A percentile compares a stretch with the other conserved stretches of the same genome.
Evolutionary conservation across 2,329 filamentous ascomycete species (phyloP).

Genomic region (Aspergillus transmontanensis): DNA sequence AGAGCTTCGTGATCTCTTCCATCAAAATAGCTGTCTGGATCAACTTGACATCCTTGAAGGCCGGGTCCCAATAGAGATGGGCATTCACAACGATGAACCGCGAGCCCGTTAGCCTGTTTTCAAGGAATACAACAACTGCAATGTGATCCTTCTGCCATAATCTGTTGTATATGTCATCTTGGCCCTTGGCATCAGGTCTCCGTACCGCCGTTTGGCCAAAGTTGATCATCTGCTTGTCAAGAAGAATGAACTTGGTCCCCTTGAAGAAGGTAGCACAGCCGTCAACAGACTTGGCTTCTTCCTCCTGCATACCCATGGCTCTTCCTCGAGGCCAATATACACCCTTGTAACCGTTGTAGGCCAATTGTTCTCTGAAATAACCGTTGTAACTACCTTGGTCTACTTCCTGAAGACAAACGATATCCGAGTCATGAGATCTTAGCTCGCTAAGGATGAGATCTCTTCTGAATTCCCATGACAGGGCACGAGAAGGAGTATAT

Average conservation of each 20-base stretch:
- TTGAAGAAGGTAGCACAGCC: conserved; percentile 98
- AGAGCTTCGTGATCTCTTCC: conserved; percentile 84
- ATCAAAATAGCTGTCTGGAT: conserved; percentile 95
- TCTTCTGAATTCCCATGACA: conserved; percentile 85
- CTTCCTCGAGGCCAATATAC: conserved; percentile 90
- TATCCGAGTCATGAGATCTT: conserved; percentile 76
- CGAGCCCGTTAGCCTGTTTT: conserved; percentile 87
- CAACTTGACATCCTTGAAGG: conserved; percentile 88
- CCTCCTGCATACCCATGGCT: conserved; percentile 87
- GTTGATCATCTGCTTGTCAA: conserved; percentile 93
- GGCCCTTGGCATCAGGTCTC: conserved; percentile 93
- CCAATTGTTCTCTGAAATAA: conserved; percentile 84
- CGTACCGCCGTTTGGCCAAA: conserved; percentile 92
- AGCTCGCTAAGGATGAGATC: conserved; percentile 83
- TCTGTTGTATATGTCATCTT: conserved; percentile 96
- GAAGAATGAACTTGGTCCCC: conserved; percentile 85
- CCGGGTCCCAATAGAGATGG: conserved; percentile 93
- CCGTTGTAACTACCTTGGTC: conserved; percentile 90
- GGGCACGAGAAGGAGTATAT: conserved; percentile 79
- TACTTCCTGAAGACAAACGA: conserved; percentile 91
- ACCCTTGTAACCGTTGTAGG: conserved; percentile 87
- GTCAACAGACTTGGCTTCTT: conserved; percentile 86
- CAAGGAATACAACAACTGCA: conserved; percentile 86
- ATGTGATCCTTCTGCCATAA: conserved; percentile 99
- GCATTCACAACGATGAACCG: conserved; percentile 91